Conservation (phyloP, 345 rosid genomes). For the Gossypioides kirkii region DNA sequence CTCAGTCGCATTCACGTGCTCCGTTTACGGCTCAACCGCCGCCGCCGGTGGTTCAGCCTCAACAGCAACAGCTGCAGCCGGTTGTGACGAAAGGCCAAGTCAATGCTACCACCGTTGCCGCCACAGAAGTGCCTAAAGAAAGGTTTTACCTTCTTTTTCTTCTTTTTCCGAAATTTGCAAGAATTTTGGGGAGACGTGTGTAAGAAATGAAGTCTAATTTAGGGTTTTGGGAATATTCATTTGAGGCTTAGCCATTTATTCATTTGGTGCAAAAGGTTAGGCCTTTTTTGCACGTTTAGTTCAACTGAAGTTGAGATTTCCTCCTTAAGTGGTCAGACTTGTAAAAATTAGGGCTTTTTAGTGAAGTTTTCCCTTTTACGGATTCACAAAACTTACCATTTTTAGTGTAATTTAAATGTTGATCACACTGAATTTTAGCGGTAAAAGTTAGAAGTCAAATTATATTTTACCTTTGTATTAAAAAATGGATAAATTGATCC, state of each 20-base stretch:
- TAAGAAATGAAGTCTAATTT: not conserved
- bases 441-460: not conserved
- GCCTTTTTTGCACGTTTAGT: not conserved
- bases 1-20: constrained; percentile 12
- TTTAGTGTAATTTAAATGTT: not conserved
- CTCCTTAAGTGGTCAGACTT: not conserved
- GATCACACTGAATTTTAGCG: no score
- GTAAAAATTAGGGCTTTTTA: not conserved
- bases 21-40: constrained; percentile 2
- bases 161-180: not conserved
- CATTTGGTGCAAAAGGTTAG: not conserved
- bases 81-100: constrained; percentile 18
- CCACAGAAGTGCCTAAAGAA: constrained; percentile 51
- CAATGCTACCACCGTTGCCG: constrained; percentile 8
- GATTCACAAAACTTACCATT: not conserved
- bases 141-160: constrained; percentile 33
- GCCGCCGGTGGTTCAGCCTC: constrained; percentile 19
- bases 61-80: not conserved
- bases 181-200: not conserved
- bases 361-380: not conserved
- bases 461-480: no score
- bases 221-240: constrained; percentile 11
- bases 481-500: no score
- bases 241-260: constrained; percentile 5
- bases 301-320: not conserved